Evolutionary conservation across 441 rosid genomes (phyloP).

Genomic region (Populus trichocarpa): DNA sequence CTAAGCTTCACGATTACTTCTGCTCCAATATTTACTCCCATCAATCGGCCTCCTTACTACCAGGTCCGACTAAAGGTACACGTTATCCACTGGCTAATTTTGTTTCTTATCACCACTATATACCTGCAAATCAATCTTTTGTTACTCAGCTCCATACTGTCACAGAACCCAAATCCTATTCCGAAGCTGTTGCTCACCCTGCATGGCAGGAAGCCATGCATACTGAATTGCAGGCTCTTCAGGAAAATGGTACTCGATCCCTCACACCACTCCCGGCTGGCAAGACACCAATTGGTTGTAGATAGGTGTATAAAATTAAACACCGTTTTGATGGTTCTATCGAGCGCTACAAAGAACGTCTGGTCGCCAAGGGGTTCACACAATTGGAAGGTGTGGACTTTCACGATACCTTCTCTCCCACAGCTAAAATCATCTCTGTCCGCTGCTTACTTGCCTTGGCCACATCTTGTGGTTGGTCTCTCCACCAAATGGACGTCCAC

Average conservation of each 20-base stretch:
- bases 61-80: too few species aligned
- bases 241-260: neutral
- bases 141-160: too few species aligned
- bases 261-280: neutral
- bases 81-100: too few species aligned
- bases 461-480: neutral
- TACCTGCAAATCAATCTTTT: too few species aligned
- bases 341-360: neutral
- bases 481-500: too few species aligned
- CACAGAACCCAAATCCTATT: neutral
- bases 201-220: neutral
- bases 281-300: neutral
- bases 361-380: neutral
- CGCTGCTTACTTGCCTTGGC: neutral
- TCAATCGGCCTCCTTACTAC: too few species aligned
- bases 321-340: neutral
- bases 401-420: neutral
- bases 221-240: neutral
- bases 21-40: too few species aligned
- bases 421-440: neutral
- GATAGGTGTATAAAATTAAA: conserved; percentile 8
- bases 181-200: neutral
- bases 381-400: neutral
- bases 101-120: too few species aligned
- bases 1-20: too few species aligned